Base-by-base conservation (phyloP, 225 moss, liverwort and hornwort genomes). In the Climacium dendroides region DNA sequence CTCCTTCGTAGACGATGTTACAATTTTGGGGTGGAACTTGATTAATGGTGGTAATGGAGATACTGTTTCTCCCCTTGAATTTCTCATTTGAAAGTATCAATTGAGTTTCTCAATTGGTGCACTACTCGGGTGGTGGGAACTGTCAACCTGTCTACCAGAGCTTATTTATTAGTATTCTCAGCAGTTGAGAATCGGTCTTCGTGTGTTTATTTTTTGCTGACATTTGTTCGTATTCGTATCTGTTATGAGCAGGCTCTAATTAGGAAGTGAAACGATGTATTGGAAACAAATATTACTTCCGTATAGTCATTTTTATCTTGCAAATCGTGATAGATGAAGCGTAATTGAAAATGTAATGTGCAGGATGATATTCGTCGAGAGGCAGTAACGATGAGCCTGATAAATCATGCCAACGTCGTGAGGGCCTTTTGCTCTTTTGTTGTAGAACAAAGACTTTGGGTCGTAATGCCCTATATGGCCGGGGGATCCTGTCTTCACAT, bases 401-500 rank as follows among this genome's bases (percentile, higher is more conserved):
- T 98, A 84, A 89, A 87, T 83, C 98, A 98, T 92, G 86, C 95
- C 41, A 98, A 98, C 87, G 98, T 97, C 53, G 95, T 98, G 85
- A 96, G 93, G 90, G 96, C 98, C 28, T 92, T 89, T 87, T 98
- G 97, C 84, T 97, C 97, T 35, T 98, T 98, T 87, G 97, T 92
- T 62, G 96, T 96, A 67, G 95, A 92, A 74, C 95, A 93, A 63
- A 95, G 90, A 54, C 93, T 98, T 35, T 96, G 96, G 95, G 97
- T 98, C 11, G 97, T 97, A 57, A 97, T 98, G 98, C 96, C 97
- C 55, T 98, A 89, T 48, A 91, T 98, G 96, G 89, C 97, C 17
- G 98, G 98, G 41, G 97, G 98, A 70, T 98, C 97, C 47, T 98
- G 97, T 83, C 93, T 98, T 64, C 98, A 98, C 64, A 93, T 98